Conservation (phyloP, 2,329 filamentous ascomycete genomes). For the Penicillium sp. region DNA sequence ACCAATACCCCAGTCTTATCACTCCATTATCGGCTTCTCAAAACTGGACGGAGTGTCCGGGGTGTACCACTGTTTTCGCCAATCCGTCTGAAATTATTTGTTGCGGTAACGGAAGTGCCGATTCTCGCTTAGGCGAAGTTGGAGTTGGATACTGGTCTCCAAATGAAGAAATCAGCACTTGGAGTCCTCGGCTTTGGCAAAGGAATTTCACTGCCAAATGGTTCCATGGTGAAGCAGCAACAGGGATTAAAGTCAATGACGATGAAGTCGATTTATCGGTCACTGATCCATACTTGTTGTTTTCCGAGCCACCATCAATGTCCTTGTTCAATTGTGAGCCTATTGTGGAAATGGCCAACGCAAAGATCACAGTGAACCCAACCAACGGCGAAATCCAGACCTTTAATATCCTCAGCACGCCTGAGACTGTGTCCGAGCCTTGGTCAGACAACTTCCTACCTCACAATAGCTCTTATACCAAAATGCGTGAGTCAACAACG, state of each 20-base stretch:
- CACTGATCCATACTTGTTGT: neutral
- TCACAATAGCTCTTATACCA: constrained; percentile 5
- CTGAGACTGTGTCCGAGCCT: neutral
- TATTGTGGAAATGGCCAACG: too few species aligned
- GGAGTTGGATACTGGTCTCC: constrained; percentile 18
- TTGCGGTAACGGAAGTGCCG: constrained; percentile 10
- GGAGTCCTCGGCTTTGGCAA: constrained; percentile 2
- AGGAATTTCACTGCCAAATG: constrained; percentile 16
- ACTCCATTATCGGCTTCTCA: neutral
- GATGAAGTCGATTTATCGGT: neutral
- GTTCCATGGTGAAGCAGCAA: constrained; percentile 10
- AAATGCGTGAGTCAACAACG: too few species aligned
- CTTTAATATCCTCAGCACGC: neutral
- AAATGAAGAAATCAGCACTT: neutral
- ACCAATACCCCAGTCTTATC: neutral
- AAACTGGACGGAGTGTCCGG: constrained; percentile 3
- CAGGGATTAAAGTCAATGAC: neutral
- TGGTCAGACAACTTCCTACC: constrained; percentile 14
- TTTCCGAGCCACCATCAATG: constrained; percentile 4
- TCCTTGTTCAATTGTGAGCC: constrained; percentile 7
- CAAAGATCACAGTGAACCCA: too few species aligned
- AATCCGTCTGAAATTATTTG: constrained; percentile 10
- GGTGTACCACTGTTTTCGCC: constrained; percentile 11
- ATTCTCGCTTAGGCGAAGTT: neutral
- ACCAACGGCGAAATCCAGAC: too few species aligned